Evolutionary conservation across 495 filamentous ascomycete genomes (phyloP), one percentile per base, ranked within the genome.

Genomic region (Penicillium nucicola): DNA sequence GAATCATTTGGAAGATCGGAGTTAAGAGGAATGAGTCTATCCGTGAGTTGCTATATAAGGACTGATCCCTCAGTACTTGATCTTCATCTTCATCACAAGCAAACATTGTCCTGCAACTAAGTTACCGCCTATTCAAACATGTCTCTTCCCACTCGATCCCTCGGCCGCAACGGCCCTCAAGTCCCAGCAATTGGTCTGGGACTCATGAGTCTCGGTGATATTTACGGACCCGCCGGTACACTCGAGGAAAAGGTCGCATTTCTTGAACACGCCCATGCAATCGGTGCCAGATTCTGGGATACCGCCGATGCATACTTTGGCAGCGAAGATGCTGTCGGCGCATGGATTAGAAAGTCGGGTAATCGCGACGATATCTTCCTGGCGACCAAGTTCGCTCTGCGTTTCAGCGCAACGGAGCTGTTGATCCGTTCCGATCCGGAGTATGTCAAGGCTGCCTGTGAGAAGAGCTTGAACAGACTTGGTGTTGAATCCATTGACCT

Each of bases 271-370:
- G 76, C 76, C 0, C 62, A 77, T 48, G 76, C 81, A 44, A 62
- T 81, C 4, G 84, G 84, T 1, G 61, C 68, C 14, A 74, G 57
- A 0, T 78, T 79, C 52, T 86, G 84, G 84, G 84, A 86, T 54
- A 71, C 68, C 19, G 75, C 83, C 12, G 79, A 85, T 42, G 47
- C 77, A 12, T 75, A 72, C 42, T 36, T 15, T 12, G 69, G 74
- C 49, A 67, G 51, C 11, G 71, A 75, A 48, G 79, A 78, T 4
- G 55, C 84, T 0, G 66, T 83, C 8, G 80, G 76, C 0, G 72
- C 77, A 57, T 86, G 82, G 82, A 77, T 85, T 54, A 67, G 75
- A 23, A 60, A 61, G 6, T 76, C 74, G 4, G 76, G 75, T 18
- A 82, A 84, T 56, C 70, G 81, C 2, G 52, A 71, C 19, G 70